Base-by-base conservation (phyloP, 805 yeast species). In the Kluyveromyces wickerhamii region DNA sequence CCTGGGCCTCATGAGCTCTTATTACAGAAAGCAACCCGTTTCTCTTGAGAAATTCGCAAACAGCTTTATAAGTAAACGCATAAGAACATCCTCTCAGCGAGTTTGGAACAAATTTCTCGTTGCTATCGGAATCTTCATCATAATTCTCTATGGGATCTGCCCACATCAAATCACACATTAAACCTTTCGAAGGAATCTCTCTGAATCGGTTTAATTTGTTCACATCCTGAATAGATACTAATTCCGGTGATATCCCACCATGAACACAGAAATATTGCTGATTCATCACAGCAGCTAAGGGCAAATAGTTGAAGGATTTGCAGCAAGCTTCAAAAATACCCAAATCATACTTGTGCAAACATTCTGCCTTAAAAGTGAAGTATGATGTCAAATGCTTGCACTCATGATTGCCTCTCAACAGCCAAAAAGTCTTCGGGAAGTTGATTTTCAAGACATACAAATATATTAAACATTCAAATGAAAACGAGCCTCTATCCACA, bases 1-100 rank as follows among this genome's bases (percentile, higher is more conserved):
- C 96, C 60, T 89, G 98, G 1, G 96, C 96, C 62, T 89, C 96
- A 58, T 89, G 98, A 1, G 96, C 97, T 39, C 98, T 70, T 29
- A 89, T 85, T 22, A 89, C 74, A n/a, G 87, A 80, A 21, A 89
- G 63, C 23, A 89, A 63, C 15, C 84, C 81, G 26, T 86, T 89
- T 34, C 76, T 67, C 45, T 81, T 80, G 48, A 89, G 65, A 49
- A 89, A 89, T 29, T 72, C 72, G 49, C 92, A 80, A 3, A 80
- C 72, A 0, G 96, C 95, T 30, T 70, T 71, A 57, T 81, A 92
- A 0, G 95, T 77, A 57, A 74, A 89, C 36, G 89, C 85, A 57
- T 77, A 92, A 0, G 96, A 87, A 57, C 97, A 92, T 5, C 97
- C 97, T 44, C 97, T 69, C 40, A 79, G 81, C 22, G 74, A 62